Conservation (phyloP, 208 protist genomes). For the Trichomonas vaginalis region DNA sequence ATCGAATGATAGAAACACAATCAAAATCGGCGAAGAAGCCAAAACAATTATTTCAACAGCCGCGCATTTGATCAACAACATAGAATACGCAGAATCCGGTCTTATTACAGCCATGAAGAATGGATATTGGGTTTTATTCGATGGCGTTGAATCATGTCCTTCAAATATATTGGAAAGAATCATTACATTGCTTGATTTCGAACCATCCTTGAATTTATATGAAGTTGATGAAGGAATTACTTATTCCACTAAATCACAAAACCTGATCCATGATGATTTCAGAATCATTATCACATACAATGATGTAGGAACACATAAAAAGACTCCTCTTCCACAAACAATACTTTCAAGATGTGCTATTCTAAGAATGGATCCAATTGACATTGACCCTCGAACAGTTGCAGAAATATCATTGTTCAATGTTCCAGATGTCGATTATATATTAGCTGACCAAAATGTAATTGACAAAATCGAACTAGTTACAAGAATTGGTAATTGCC, state of each 20-base stretch:
- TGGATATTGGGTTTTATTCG: not conserved
- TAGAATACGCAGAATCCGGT: not conserved
- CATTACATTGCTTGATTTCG: not conserved
- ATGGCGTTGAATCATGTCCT: not conserved
- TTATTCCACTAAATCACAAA: not conserved
- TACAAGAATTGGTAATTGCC: not conserved
- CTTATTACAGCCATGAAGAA: not conserved
- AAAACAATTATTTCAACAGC: not conserved
- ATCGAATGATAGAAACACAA: not conserved
- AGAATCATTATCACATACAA: constrained; percentile 6
- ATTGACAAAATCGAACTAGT: not conserved
- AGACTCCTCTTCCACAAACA: not conserved
- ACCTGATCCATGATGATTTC: not conserved
- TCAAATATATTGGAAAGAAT: not conserved
- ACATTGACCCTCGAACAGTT: not conserved
- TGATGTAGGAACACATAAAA: not conserved
- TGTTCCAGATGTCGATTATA: no score
- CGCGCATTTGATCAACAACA: not conserved
- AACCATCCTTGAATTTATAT: not conserved
- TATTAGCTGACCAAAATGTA: not conserved
- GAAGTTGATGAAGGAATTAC: not conserved
- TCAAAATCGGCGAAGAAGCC: no score
- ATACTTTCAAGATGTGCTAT: not conserved
- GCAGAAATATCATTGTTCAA: not conserved
- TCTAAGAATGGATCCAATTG: not conserved